Evolutionary conservation across 2,329 filamentous ascomycete species (phyloP).

Genomic region (Colletotrichum spinosum): DNA sequence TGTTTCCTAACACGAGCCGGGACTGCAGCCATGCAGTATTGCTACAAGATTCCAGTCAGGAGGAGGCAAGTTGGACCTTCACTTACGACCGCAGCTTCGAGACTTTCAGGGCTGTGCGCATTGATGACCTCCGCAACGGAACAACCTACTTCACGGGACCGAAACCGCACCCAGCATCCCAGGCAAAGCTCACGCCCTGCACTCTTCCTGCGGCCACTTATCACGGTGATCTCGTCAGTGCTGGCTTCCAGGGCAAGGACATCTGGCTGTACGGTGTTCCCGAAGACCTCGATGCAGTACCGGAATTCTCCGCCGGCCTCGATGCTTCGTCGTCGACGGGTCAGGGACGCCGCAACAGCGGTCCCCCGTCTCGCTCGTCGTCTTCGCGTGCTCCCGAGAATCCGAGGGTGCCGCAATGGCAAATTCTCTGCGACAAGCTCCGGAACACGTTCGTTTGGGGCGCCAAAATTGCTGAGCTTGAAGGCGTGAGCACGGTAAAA

Average conservation of each 20-base stretch:
- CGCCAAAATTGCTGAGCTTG: constrained; percentile 71
- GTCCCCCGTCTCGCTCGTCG: constrained; percentile 54
- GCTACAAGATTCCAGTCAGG: constrained; percentile 68
- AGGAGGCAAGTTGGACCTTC: constrained; percentile 81
- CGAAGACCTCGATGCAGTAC: constrained; percentile 74
- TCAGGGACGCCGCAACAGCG: constrained; percentile 53
- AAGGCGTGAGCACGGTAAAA: constrained; percentile 75
- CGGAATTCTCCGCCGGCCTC: constrained; percentile 51
- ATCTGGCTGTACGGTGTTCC: constrained; percentile 86
- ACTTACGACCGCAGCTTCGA: constrained; percentile 82
- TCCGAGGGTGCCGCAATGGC: constrained; percentile 71
- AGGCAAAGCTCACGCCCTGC: constrained; percentile 72
- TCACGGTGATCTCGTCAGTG: constrained; percentile 77
- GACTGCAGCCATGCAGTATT: constrained; percentile 83
- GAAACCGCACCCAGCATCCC: constrained; percentile 60
- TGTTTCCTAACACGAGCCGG: constrained; percentile 84
- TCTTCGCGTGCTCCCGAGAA: constrained; percentile 51
- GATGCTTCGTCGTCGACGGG: constrained; percentile 43
- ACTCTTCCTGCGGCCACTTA: constrained; percentile 77
- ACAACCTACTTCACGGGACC: constrained; percentile 85
- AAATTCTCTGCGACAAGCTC: constrained; percentile 73
- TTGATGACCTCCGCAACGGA: constrained; percentile 80
- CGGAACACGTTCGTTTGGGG: constrained; percentile 80
- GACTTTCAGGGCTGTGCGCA: constrained; percentile 80
- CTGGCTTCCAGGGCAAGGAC: constrained; percentile 78